phyloP scores from a whole-genome alignment of 2,329 filamentous ascomycete species.

The Ascochyta viciae-villosae region DNA sequence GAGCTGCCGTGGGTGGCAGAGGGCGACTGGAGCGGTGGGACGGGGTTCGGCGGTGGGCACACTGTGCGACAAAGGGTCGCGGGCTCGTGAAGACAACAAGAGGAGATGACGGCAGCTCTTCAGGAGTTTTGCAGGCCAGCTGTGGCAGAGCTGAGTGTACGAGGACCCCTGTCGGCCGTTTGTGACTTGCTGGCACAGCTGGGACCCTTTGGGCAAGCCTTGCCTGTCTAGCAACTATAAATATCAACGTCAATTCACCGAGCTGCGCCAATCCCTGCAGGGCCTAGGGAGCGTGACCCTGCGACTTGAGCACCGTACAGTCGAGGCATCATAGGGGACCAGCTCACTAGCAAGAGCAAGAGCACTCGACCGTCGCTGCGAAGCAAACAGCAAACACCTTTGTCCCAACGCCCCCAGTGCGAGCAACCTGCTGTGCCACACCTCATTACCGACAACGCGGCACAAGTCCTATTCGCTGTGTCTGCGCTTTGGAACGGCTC shows the following conservation, averaged over 20 bases:
- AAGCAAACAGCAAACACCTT: conserved; percentile 5
- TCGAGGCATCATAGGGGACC: conserved; percentile 21
- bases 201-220: conserved; percentile 16
- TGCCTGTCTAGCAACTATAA: conserved; percentile 28
- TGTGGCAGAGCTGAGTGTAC: conserved; percentile 31
- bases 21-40: conserved; percentile 12
- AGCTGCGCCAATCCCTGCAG: conserved; percentile 21
- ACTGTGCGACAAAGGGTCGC: conserved; percentile 15
- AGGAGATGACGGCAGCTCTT: conserved; percentile 17
- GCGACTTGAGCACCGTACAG: conserved; percentile 7
- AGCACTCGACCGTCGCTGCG: conserved; percentile 5
- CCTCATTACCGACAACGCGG: background rate
- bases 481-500: conserved; percentile 8
- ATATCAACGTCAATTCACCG: conserved; percentile 26
- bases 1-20: conserved; percentile 21
- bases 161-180: conserved; percentile 22
- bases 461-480: background rate
- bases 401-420: background rate
- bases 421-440: conserved; percentile 9
- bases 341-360: conserved; percentile 1
- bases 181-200: conserved; percentile 22
- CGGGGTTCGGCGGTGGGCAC: conserved; percentile 7
- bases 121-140: conserved; percentile 27
- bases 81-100: conserved; percentile 5
- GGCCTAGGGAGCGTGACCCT: conserved; percentile 15